A percentile compares a stretch with the other conserved stretches of the same genome.
Evolutionary conservation across 805 yeast genomes (phyloP).

Genomic region (Yarrowia sp.): DNA sequence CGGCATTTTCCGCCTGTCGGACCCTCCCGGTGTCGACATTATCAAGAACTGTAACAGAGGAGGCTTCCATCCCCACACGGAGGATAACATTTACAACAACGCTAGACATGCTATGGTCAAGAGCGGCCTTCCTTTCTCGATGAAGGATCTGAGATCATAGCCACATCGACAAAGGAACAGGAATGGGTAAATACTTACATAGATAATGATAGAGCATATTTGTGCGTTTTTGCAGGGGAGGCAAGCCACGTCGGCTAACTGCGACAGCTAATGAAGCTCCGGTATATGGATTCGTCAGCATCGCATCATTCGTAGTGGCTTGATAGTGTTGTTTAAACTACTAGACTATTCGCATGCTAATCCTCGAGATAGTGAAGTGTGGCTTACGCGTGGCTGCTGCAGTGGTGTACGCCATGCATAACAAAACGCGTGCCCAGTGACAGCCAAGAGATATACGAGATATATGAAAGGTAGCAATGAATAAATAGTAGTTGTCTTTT

Average conservation of each 20-base stretch:
- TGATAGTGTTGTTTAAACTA: not conserved
- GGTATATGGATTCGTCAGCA: not conserved
- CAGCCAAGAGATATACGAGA: slow-evolving; percentile 2
- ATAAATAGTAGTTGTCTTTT: too few relatives aligned
- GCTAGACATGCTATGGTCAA: slow-evolving; percentile 56
- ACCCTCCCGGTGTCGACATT: slow-evolving; percentile 60
- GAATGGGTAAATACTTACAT: not conserved
- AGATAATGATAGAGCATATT: not conserved
- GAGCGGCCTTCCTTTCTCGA: slow-evolving; percentile 48
- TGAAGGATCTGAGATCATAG: slow-evolving; percentile 48
- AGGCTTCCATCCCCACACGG: slow-evolving; percentile 65
- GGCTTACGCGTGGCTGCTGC: slow-evolving; percentile 3
- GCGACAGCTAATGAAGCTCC: not conserved
- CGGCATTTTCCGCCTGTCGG: slow-evolving; percentile 61
- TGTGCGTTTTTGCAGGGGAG: too few relatives aligned
- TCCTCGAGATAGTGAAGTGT: not conserved
- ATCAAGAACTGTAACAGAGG: slow-evolving; percentile 50
- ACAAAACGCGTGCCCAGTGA: not conserved
- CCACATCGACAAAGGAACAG: not conserved
- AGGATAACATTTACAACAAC: slow-evolving; percentile 48
- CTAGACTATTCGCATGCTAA: not conserved
- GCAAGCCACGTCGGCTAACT: not conserved
- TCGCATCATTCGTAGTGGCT: not conserved
- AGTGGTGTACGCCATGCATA: not conserved
- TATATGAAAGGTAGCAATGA: not conserved